Evolutionary conservation across 1,284 basidiomycete genomes (phyloP).

Genomic region (Pseudozyma sp.): DNA sequence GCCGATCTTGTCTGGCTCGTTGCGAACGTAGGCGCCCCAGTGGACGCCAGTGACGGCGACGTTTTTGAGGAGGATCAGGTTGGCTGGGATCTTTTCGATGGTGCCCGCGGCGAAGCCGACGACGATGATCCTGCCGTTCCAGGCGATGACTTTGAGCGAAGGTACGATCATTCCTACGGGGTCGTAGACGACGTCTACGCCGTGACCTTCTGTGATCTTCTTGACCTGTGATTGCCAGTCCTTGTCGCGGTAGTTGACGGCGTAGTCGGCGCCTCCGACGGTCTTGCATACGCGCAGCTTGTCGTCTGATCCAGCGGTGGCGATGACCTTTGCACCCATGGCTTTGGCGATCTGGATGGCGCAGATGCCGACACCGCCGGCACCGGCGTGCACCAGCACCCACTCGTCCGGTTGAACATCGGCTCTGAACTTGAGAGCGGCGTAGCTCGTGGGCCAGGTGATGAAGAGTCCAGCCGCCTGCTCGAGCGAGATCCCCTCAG

Average conservation of each 20-base stretch:
- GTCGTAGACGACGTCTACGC: constrained; percentile 73
- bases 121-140: constrained; percentile 90
- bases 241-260: constrained; percentile 62
- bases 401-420: constrained; percentile 57
- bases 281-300: constrained; percentile 59
- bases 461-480: constrained; percentile 73
- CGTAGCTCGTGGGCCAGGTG: constrained; percentile 64
- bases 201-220: constrained; percentile 58
- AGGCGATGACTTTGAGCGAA: constrained; percentile 75
- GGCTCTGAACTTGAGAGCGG: constrained; percentile 56
- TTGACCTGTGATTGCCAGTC: constrained; percentile 64
- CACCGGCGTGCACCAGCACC: constrained; percentile 63
- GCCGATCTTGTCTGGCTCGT: constrained; percentile 77
- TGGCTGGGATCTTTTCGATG: constrained; percentile 72
- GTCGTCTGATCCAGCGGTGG: constrained; percentile 59
- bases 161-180: constrained; percentile 63
- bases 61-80: constrained; percentile 89
- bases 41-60: constrained; percentile 70
- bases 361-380: constrained; percentile 85
- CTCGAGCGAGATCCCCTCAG: constrained; percentile 76
- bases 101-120: constrained; percentile 75
- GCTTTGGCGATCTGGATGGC: constrained; percentile 66
- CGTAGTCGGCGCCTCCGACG: constrained; percentile 59
- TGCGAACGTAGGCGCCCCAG: constrained; percentile 57
- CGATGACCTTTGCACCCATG: constrained; percentile 63